Percentiles rank a stretch among this genome's conserved stretches.
phyloP scores from a whole-genome alignment of 2,329 filamentous ascomycete genomes.

The Lachnellula cervina region DNA sequence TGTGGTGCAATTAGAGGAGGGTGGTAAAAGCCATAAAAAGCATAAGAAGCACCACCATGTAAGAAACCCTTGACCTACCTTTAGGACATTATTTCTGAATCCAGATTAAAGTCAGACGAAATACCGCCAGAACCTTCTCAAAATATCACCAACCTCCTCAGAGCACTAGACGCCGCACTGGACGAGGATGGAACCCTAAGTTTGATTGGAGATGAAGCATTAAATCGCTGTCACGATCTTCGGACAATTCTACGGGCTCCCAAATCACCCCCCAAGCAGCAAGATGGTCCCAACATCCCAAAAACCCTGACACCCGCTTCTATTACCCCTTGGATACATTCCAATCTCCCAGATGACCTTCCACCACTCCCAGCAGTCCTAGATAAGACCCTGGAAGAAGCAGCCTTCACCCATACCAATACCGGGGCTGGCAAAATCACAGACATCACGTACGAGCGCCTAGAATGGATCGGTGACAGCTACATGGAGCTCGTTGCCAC shows the following conservation, averaged over 20 bases:
- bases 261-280: not conserved
- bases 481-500: conserved; percentile 76
- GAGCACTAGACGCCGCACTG: conserved; percentile 23
- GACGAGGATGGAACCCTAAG: conserved; percentile 15
- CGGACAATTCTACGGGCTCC: conserved; percentile 11
- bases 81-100: not conserved
- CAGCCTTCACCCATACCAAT: conserved; percentile 60
- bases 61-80: not conserved
- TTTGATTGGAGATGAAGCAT: conserved; percentile 16
- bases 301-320: conserved; percentile 20
- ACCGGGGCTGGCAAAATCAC: conserved; percentile 13
- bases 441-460: conserved; percentile 62
- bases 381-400: conserved; percentile 53
- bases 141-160: conserved; percentile 23
- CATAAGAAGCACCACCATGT: conserved; percentile 7
- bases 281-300: conserved; percentile 12
- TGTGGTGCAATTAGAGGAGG: not conserved
- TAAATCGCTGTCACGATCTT: conserved; percentile 20
- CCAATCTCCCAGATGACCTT: conserved; percentile 43
- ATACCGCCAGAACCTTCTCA: not conserved
- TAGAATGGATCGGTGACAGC: conserved; percentile 87
- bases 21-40: conserved; percentile 9
- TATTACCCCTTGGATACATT: conserved; percentile 46
- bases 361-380: conserved; percentile 59
- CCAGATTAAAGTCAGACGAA: not conserved